Conservation (phyloP, 2,329 filamentous ascomycete species). For the Colletotrichum abscissum region DNA sequence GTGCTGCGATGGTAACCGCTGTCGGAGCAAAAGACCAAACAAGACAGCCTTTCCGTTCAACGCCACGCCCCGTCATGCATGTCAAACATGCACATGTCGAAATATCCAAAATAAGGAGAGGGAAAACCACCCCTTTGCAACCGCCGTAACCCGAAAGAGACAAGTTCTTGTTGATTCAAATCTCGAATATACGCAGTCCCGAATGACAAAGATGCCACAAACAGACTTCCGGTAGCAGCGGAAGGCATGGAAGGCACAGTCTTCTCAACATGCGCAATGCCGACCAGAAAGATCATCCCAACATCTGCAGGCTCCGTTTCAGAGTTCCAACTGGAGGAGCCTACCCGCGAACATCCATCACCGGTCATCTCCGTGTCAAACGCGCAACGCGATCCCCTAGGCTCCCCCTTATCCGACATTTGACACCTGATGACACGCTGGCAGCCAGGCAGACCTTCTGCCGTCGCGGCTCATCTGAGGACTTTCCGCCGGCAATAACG, state of each 20-base stretch:
- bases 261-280: neutral
- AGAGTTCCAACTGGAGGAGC: slow-evolving; percentile 25
- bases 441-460: neutral
- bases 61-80: slow-evolving; percentile 14
- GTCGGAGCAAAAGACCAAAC: slow-evolving; percentile 26
- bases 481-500: slow-evolving; percentile 8
- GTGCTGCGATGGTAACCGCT: slow-evolving; percentile 19
- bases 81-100: slow-evolving; percentile 12
- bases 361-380: slow-evolving; percentile 34
- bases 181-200: slow-evolving; percentile 2
- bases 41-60: slow-evolving; percentile 14
- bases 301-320: slow-evolving; percentile 32
- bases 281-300: slow-evolving; percentile 14
- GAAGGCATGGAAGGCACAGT: neutral
- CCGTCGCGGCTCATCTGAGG: slow-evolving; percentile 3
- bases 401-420: slow-evolving; percentile 21
- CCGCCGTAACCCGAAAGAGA: slow-evolving; percentile 14
- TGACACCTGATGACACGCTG: slow-evolving; percentile 13
- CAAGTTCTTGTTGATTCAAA: neutral
- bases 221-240: slow-evolving; percentile 18
- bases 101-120: slow-evolving; percentile 13
- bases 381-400: slow-evolving; percentile 13
- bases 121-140: neutral
- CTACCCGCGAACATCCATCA: slow-evolving; percentile 13
- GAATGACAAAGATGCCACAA: slow-evolving; percentile 12